A percentile compares a stretch with the other conserved stretches of the same genome.
Evolutionary conservation across 208 protist genomes (phyloP).

Genomic region (Trypanosoma scelopori): DNA sequence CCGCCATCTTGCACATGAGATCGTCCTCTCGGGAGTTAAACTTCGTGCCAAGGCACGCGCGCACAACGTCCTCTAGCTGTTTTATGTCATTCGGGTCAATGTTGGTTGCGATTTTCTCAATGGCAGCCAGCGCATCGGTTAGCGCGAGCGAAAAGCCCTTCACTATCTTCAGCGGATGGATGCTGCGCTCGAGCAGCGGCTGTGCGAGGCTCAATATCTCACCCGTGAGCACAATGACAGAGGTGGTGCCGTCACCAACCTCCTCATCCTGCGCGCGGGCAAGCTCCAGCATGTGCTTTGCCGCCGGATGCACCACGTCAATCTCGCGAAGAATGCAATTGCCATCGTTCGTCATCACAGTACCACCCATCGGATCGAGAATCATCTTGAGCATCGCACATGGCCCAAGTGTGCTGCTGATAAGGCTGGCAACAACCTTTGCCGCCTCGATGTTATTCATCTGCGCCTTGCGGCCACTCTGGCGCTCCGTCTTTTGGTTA

Average conservation of each 20-base stretch:
- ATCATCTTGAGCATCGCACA: conserved; percentile 99
- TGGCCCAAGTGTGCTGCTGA: conserved; percentile 99
- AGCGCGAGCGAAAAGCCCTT: conserved; percentile 96
- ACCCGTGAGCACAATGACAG: conserved; percentile 99
- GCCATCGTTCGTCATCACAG: conserved; percentile 99
- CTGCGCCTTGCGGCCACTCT: conserved; percentile 98
- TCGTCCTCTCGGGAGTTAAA: conserved; percentile 96
- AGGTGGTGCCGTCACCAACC: conserved; percentile 99
- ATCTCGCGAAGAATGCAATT: conserved; percentile 99
- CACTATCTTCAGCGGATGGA: conserved; percentile 99
- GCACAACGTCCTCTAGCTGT: conserved; percentile 91
- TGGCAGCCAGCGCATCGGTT: conserved; percentile 93
- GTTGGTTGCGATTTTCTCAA: conserved; percentile 91
- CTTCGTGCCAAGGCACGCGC: conserved; percentile 98
- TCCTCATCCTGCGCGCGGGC: conserved; percentile 99
- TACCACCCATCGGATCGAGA: conserved; percentile 99
- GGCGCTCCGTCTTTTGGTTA: conserved; percentile 96
- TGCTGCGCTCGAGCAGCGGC: conserved; percentile 97
- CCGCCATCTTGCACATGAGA: conserved; percentile 97
- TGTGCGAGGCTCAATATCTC: conserved; percentile 98
- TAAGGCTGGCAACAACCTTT: conserved; percentile 98
- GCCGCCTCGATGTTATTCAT: conserved; percentile 98
- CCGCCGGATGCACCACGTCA: conserved; percentile 99
- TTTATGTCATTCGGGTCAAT: conserved; percentile 94
- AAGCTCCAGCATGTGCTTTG: conserved; percentile 99